Percentiles rank a stretch among this genome's conserved stretches.
Conservation (phyloP, 2,329 filamentous ascomycete genomes). For the Fusarium brevicatenulatum region DNA sequence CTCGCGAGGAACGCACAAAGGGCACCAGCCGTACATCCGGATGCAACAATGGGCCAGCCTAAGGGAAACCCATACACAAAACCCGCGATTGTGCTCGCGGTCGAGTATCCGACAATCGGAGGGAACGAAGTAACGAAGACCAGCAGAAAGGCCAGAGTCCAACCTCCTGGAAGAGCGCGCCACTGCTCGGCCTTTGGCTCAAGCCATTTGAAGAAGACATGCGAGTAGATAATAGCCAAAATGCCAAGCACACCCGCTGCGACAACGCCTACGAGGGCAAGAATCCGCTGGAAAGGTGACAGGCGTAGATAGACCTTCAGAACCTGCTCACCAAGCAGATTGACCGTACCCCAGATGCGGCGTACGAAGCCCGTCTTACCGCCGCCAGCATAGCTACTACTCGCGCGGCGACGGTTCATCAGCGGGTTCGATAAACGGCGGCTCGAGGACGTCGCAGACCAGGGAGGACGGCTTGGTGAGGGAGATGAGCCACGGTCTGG, state of each 20-base stretch:
- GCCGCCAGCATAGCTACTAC: constrained; percentile 8
- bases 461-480: constrained; percentile 46
- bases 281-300: constrained; percentile 68
- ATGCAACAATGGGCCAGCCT: constrained; percentile 86
- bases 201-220: constrained; percentile 80
- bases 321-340: constrained; percentile 57
- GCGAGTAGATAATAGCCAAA: constrained; percentile 80
- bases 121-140: constrained; percentile 85
- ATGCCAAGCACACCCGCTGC: constrained; percentile 66
- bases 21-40: constrained; percentile 81
- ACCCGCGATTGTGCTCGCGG: constrained; percentile 66
- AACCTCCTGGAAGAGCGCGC: constrained; percentile 78
- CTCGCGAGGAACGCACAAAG: constrained; percentile 83
- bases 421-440: constrained; percentile 58
- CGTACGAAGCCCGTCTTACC: constrained; percentile 44
- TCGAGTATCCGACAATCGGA: constrained; percentile 87
- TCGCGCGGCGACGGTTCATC: constrained; percentile 42
- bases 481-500: constrained; percentile 47
- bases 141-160: constrained; percentile 77
- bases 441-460: constrained; percentile 31
- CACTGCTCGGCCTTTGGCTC: constrained; percentile 79
- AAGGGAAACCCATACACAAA: constrained; percentile 66
- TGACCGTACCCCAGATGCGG: constrained; percentile 50
- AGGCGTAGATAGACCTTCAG: constrained; percentile 65
- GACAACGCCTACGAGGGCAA: constrained; percentile 63